Base-by-base conservation (phyloP, 805 yeast genomes). In the Wickerhamia fluorescens region DNA sequence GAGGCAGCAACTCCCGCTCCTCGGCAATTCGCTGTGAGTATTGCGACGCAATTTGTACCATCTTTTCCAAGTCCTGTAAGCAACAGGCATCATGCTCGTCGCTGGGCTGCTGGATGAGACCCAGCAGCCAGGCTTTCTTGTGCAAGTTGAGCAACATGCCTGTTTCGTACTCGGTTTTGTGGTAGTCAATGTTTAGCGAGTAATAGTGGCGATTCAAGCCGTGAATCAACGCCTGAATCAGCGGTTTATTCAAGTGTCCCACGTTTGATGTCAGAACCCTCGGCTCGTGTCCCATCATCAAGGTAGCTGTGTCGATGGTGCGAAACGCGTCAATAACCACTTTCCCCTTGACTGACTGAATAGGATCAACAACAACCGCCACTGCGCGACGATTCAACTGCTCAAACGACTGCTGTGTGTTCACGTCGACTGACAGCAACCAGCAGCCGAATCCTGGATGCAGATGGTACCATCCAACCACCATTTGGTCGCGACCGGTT, bases 381-480 rank as follows among this genome's bases (percentile, higher is more conserved):
- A 92, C 98, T 0, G 98, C 95, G 44, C 98, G 72, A 40, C 79
- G 80, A 56, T 89, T 89, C 57, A 92, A 75, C 58, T 87, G 96
- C 55, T 92, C 99, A 51, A 92, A 92, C 20, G 96, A 85, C 55
- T 89, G 96, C 53, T 92, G 99, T 3, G 99, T 92, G 57, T 87
- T 86, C 36, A 92, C 94, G 71, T 92, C 99, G 16, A 92, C 97
- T 16, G 88, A 78, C 8, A 97, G 88, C 44, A 92, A 70, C 99
- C 99, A 92, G 66, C 99, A 92, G 11, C 96, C 96, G 53, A 87
- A 89, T 0, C 96, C 95, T 0, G 98, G 98, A 53, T 89, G 98
- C 4, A 89, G 86, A 54, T 68, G 97, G 56, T 92, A 92, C 99
- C 99, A 92, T 19, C 99, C 99, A 28, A 92, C 99, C 30, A 92